These are phyloP conservation scores for Strombidium stylifer DNA, from an alignment of 73 alveolate genomes.

Conservation along the genomic window DNA sequence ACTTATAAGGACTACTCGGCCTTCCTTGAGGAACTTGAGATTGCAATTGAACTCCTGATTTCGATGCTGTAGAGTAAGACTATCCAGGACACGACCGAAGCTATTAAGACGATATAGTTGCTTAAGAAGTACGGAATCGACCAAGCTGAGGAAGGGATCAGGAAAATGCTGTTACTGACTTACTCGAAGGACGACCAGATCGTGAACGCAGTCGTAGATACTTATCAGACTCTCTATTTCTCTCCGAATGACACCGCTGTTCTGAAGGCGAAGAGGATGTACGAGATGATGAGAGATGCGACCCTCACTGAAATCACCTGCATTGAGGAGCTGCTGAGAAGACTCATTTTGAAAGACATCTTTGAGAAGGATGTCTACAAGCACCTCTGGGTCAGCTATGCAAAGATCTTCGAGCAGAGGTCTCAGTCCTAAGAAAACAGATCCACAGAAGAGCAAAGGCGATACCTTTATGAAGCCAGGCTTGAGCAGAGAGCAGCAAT, in stretches of 20 bases:
- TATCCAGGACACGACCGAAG: constrained; percentile 70
- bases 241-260: constrained; percentile 43
- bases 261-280: constrained; percentile 52
- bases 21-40: constrained; percentile 57
- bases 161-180: constrained; percentile 49
- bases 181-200: constrained; percentile 47
- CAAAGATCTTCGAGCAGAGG: background rate
- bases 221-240: constrained; percentile 68
- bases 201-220: constrained; percentile 34
- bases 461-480: background rate
- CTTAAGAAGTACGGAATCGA: constrained; percentile 65
- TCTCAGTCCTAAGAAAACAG: background rate
- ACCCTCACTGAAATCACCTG: constrained; percentile 73
- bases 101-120: constrained; percentile 62
- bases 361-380: constrained; percentile 38
- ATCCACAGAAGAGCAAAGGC: background rate
- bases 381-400: constrained; percentile 29
- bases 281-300: constrained; percentile 61
- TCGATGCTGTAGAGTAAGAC: constrained; percentile 71
- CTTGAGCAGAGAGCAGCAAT: constrained; percentile 47
- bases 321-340: constrained; percentile 61
- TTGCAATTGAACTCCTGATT: constrained; percentile 59
- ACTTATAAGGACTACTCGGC: constrained; percentile 53
- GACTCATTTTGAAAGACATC: constrained; percentile 28
- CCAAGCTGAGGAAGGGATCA: constrained; percentile 58